phyloP scores from a whole-genome alignment of 306 rosid species.

The Acmispon strigosus region DNA sequence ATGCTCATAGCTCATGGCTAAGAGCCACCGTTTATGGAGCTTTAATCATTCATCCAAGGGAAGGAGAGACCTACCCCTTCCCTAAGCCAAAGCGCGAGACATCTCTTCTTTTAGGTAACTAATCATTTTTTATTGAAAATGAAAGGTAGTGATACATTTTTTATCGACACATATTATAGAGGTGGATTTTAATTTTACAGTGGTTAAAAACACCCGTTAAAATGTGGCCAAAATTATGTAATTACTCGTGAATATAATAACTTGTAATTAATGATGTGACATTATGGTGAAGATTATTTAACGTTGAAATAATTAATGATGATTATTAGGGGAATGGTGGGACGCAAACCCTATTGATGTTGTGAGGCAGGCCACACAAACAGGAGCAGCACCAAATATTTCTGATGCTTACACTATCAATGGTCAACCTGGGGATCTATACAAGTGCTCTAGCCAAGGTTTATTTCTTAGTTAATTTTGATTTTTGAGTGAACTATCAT shows the following conservation, averaged over 20 bases:
- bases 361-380: constrained; percentile 51
- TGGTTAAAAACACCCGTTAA: too few relatives aligned
- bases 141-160: too few relatives aligned
- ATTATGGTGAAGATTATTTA: not conserved
- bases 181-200: too few relatives aligned
- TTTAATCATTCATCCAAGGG: constrained; percentile 62
- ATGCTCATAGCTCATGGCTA: constrained; percentile 97
- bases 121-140: too few relatives aligned
- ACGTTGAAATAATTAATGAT: not conserved
- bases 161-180: too few relatives aligned
- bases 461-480: not conserved
- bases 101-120: constrained; percentile 79
- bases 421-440: constrained; percentile 96
- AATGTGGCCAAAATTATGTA: too few relatives aligned
- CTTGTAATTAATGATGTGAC: not conserved
- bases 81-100: constrained; percentile 70
- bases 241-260: not conserved
- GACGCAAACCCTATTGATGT: constrained; percentile 78
- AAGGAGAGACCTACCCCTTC: constrained; percentile 75
- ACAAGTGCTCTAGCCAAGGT: constrained; percentile 81
- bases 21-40: constrained; percentile 93
- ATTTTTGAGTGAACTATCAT: not conserved
- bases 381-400: constrained; percentile 70
- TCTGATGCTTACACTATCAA: constrained; percentile 90
- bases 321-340: constrained; percentile 88